These are phyloP conservation scores for Peronosclerospora sorghi DNA, from an alignment of 352 stramenopile species.

Conservation along the genomic window DNA sequence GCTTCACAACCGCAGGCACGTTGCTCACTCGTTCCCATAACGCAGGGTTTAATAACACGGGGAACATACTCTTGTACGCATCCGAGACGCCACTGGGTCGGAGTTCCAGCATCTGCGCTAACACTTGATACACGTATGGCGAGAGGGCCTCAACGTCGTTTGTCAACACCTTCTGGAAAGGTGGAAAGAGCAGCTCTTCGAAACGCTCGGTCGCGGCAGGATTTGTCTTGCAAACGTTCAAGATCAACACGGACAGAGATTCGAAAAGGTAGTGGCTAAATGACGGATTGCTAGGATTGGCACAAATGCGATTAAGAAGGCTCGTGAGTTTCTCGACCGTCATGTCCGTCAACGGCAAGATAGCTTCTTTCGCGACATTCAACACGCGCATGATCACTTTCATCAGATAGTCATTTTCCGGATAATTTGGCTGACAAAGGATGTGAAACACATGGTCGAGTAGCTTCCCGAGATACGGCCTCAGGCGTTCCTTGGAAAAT, in stretches of 20 bases:
- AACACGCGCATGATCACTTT: constrained; percentile 96
- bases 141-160: constrained; percentile 91
- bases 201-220: constrained; percentile 78
- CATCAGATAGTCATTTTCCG: constrained; percentile 99
- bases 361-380: constrained; percentile 87
- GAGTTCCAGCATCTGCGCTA: constrained; percentile 96
- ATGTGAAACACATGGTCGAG: constrained; percentile 95
- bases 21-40: constrained; percentile 97
- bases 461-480: constrained; percentile 87
- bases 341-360: constrained; percentile 86
- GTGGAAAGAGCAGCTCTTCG: constrained; percentile 93
- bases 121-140: constrained; percentile 99
- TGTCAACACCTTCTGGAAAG: constrained; percentile 94
- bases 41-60: constrained; percentile 86
- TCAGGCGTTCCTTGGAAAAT: constrained; percentile 79
- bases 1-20: constrained; percentile 91
- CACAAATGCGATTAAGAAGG: constrained; percentile 90
- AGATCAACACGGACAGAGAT: constrained; percentile 92
- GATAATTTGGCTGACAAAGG: constrained; percentile 86
- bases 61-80: constrained; percentile 94
- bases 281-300: constrained; percentile 96
- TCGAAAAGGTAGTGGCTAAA: constrained; percentile 99
- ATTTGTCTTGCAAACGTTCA: constrained; percentile 86
- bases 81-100: constrained; percentile 75
- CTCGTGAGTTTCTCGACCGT: constrained; percentile 92